A percentile compares a stretch with the other conserved stretches of the same genome.
Evolutionary conservation across 441 rosid species (phyloP).

Genomic region (Hura crepitans): DNA sequence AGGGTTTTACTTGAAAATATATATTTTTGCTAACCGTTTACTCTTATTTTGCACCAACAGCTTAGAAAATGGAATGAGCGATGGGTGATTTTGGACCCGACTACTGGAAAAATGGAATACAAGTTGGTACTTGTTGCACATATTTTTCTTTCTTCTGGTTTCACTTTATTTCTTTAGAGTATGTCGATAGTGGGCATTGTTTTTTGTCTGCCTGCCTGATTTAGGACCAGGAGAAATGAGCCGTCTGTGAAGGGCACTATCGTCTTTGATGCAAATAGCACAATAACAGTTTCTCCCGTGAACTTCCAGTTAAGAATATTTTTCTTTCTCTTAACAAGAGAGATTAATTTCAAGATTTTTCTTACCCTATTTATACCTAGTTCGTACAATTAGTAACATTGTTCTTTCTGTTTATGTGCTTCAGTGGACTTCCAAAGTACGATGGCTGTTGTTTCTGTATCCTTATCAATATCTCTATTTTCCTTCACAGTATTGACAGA

Average conservation of each 20-base stretch:
- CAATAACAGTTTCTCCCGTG: constrained; percentile 79
- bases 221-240: constrained; percentile 82
- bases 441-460: constrained; percentile 97
- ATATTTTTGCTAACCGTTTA: neutral
- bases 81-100: constrained; percentile 95
- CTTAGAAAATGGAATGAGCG: constrained; percentile 95
- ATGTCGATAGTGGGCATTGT: neutral
- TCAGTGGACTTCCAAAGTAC: constrained; percentile 93
- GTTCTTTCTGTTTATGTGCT: constrained; percentile 24
- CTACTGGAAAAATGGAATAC: constrained; percentile 95
- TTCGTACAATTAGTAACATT: constrained; percentile 11
- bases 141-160: neutral
- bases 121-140: constrained; percentile 55
- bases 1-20: neutral
- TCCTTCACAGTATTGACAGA: neutral
- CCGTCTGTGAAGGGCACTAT: constrained; percentile 77
- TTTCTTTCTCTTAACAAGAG: neutral
- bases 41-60: constrained; percentile 32
- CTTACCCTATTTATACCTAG: constrained; percentile 1
- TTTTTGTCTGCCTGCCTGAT: constrained; percentile 18
- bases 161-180: neutral
- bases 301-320: constrained; percentile 75
- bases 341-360: neutral
- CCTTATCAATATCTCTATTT: constrained; percentile 34
- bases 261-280: constrained; percentile 79